Evolutionary conservation across 2,329 filamentous ascomycete genomes (phyloP), one percentile per base, ranked within the genome.

Genomic region (Penicillium sp.): DNA sequence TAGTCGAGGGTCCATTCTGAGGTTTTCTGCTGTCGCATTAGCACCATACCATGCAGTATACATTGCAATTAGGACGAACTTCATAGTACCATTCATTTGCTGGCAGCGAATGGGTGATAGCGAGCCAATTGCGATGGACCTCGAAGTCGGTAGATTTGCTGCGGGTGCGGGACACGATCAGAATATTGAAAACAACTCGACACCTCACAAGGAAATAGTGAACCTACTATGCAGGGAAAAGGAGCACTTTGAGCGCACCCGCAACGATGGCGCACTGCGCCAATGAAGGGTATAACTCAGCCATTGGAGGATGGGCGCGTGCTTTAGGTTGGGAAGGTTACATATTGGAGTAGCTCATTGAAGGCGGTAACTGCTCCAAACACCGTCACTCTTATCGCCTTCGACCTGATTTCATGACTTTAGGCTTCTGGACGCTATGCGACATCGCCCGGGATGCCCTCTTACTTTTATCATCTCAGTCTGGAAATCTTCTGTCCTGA

Each of bases 1-100:
- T 99, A 99, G 79, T 99, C 95, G 70, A 99, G 88, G 0, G 95
- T 99, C 95, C 95, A 99, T 91, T 98, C 91, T 57, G 95, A 99
- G 2, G 93, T 96, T 78, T 93, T 89, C 82, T 88, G 65, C 35
- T 45, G 29, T 86, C 60, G 5, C 3, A 33, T 51, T 59, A 59
- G 55, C 43, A 8, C 7, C n/a, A 14, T 8, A 37, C 1, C 4
- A 2, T 13, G 7, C 2, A 3, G 5, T 4, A 5, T 26, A 11
- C 16, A 21, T 41, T 52, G 13, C 19, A 29, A 16, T 39, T 29
- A 31, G 24, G 11, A 60, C 73, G 58, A 71, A 87, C 85, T 78
- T 99, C 95, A 72, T 89, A 93, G 77, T 99, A 99, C 95, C 95
- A 99, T 65, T 96, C 82, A 74, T 90, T 86, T 50, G 93, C 77